Evolutionary conservation across 2,329 filamentous ascomycete genomes (phyloP).

Genomic region (Monilinia fructicola): DNA sequence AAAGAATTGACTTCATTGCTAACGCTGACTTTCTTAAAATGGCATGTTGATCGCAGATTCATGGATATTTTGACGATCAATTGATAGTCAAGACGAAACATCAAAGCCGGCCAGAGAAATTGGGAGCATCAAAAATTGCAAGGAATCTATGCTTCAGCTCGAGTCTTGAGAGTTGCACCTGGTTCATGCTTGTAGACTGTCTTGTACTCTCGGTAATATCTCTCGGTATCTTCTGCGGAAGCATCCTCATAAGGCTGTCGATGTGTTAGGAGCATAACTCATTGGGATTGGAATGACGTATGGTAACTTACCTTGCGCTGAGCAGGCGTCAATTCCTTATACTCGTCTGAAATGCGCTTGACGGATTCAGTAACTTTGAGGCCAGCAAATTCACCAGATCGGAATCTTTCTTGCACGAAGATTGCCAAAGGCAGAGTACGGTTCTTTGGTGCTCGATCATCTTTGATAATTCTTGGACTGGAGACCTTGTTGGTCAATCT

Average conservation of each 20-base stretch:
- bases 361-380: constrained; percentile 44
- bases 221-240: constrained; percentile 31
- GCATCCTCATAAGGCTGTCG: constrained; percentile 32
- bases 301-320: constrained; percentile 46
- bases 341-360: constrained; percentile 49
- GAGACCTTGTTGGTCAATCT: constrained; percentile 17
- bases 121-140: background rate
- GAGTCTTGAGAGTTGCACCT: background rate
- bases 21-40: background rate
- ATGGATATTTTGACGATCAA: background rate
- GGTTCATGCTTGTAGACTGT: constrained; percentile 19
- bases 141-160: background rate
- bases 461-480: constrained; percentile 44
- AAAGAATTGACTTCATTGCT: background rate
- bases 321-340: constrained; percentile 46
- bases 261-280: background rate
- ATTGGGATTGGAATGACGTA: background rate
- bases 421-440: constrained; percentile 43
- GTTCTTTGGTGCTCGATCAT: constrained; percentile 54
- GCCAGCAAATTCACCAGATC: constrained; percentile 51
- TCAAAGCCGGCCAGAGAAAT: background rate
- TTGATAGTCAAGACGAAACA: background rate
- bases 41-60: background rate
- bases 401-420: constrained; percentile 48
- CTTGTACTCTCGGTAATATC: constrained; percentile 32